Conservation (phyloP, 2,329 filamentous ascomycete species). For the Rhinocladiella similis region DNA sequence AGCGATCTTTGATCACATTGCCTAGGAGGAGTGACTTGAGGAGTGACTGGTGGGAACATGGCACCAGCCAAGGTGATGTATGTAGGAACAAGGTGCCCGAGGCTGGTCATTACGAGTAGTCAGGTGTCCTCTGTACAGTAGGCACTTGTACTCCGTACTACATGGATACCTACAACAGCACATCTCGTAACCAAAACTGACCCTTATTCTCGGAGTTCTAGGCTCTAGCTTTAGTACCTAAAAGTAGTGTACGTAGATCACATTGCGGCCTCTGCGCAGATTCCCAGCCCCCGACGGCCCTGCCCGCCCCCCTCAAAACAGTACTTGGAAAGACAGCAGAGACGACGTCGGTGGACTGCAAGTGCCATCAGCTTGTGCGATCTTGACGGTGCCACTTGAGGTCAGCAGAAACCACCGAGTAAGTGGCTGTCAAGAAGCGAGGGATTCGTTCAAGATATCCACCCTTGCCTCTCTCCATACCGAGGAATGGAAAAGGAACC, state of each 20-base stretch:
- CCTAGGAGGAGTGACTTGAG: conserved; percentile 2
- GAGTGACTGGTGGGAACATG: conserved; percentile 11
- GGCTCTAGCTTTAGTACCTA: background rate
- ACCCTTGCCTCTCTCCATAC: background rate
- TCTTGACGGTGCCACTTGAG: background rate
- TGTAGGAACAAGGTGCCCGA: background rate
- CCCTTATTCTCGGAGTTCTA: background rate
- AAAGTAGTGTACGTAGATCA: background rate
- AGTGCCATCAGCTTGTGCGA: no score
- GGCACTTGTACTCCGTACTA: no score
- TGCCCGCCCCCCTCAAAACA: no score
- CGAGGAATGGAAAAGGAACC: background rate
- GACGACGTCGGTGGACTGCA: no score
- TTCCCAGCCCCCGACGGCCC: no score
- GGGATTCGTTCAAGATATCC: background rate
- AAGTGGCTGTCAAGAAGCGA: no score
- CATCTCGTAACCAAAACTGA: no score
- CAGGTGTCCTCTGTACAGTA: background rate
- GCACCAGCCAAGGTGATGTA: background rate
- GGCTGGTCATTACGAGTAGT: background rate
- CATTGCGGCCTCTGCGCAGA: no score
- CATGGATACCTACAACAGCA: no score
- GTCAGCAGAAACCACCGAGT: no score
- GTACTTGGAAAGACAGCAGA: no score
- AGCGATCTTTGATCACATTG: conserved; percentile 13